Evolutionary conservation across 805 yeast species (phyloP), one percentile per base, ranked within the genome.

Genomic region (Lipomyces anomalus): DNA sequence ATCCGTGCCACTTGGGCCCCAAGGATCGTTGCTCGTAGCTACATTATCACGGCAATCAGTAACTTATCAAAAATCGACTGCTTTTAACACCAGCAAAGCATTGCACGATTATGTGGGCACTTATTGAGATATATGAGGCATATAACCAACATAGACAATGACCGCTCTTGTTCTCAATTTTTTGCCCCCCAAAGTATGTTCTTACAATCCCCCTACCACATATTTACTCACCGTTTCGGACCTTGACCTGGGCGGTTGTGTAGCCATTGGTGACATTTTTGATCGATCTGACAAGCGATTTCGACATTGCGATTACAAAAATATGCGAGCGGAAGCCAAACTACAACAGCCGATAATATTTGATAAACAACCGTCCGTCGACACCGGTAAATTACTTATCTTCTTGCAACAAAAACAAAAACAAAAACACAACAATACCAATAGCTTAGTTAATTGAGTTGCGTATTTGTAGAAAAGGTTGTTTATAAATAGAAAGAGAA

Each of bases 221-320:
- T 29, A 4, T 16, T 4, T 16, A 50, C 61, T 13, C 38, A 58
- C 62, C 68, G 59, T 86, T 87, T 61, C 97, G 79, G 35, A 90
- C 96, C 63, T 84, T 71, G 24, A 87, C 80, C 66, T 90, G 97
- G 16, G 86, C 81, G 6, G 82, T 66, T 4, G 95, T 76, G 68
- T 90, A 90, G 34, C 97, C 97, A 61, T 80, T 85, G 63, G 89
- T 80, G 22, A 83, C 89, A 62, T 90, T 90, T 66, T 87, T 89
- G 32, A 50, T 50, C 6, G 55, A 50, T 4, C 55, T 44, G 4
- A 50, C 49, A 11, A 50, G 35, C 38, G 44, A 42, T 18, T 48
- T 48, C 20, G 55, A 18, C 46, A 42, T 42, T 38, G 5, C 11
- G 16, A n/a, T 6, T 9, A 4, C 20, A 16, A 23, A 32, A 11